Conservation (phyloP, 1,284 basidiomycete genomes). For the Melampsora allii-populina region DNA sequence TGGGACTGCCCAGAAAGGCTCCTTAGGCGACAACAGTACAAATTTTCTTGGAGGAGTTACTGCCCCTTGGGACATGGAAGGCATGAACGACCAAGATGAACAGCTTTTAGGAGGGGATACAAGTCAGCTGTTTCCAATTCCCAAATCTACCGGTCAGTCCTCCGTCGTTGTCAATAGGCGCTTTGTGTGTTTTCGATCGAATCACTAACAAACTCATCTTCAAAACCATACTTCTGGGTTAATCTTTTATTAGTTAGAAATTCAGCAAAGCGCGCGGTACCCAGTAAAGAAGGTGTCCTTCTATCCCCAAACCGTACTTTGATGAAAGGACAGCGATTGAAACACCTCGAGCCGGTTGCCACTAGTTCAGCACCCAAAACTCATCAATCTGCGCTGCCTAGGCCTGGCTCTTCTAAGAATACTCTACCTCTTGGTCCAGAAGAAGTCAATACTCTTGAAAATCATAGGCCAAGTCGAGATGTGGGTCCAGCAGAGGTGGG, state of each 20-base stretch:
- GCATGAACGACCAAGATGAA: conserved; percentile 11
- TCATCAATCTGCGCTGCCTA: not conserved
- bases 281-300: not conserved
- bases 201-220: too few species aligned
- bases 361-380: not conserved
- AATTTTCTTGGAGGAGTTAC: conserved; percentile 23
- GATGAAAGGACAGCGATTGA: not conserved
- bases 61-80: conserved; percentile 24
- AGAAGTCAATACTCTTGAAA: conserved; percentile 2
- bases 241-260: not conserved
- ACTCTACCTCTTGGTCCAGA: not conserved
- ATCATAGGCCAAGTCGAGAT: not conserved
- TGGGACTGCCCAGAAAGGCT: conserved; percentile 10
- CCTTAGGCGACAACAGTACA: not conserved
- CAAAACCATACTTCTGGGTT: not conserved
- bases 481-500: not conserved
- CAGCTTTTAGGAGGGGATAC: not conserved
- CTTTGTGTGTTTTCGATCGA: too few species aligned
- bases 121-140: not conserved
- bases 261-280: not conserved
- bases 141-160: conserved; percentile 25
- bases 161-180: not conserved
- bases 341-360: not conserved
- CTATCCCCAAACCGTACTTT: not conserved
- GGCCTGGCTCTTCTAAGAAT: not conserved